phyloP scores from a whole-genome alignment of 352 stramenopile genomes.

The Pythium aquatile region DNA sequence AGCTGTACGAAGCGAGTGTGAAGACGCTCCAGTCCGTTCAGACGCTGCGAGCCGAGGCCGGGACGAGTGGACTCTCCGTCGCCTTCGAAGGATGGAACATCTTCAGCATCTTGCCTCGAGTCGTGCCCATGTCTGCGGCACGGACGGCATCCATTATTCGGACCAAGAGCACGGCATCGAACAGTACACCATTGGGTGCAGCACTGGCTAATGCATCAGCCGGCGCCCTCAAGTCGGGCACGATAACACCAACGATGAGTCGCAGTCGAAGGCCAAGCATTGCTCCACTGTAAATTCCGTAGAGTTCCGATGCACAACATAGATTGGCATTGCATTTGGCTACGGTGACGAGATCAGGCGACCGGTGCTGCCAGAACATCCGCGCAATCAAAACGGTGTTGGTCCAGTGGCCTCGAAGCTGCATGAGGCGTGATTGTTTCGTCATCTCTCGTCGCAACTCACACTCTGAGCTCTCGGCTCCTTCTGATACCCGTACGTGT shows the following conservation, averaged over 20 bases:
- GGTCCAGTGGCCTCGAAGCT: not conserved
- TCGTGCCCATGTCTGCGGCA: slow-evolving; percentile 27
- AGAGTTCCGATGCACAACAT: not conserved
- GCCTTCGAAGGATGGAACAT: slow-evolving; percentile 66
- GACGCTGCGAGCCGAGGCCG: slow-evolving; percentile 54
- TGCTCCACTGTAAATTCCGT: not conserved
- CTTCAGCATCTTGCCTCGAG: slow-evolving; percentile 55
- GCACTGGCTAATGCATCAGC: not conserved
- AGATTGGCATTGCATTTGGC: too few relatives aligned
- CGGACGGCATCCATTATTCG: slow-evolving; percentile 36
- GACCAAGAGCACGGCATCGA: slow-evolving; percentile 36
- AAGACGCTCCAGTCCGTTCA: slow-evolving; percentile 52
- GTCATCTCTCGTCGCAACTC: slow-evolving; percentile 9
- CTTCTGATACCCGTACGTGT: too few relatives aligned
- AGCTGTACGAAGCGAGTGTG: slow-evolving; percentile 54
- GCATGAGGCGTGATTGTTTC: not conserved
- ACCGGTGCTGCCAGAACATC: slow-evolving; percentile 12
- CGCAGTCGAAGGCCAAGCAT: not conserved
- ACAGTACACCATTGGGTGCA: not conserved
- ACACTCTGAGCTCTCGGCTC: too few relatives aligned
- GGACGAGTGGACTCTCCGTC: slow-evolving; percentile 58
- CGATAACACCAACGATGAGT: not conserved
- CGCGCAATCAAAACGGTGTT: not conserved
- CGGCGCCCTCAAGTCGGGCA: not conserved
- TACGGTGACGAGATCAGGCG: slow-evolving; percentile 4